These are phyloP conservation scores for Chlorella sp. DNA, from an alignment of 139 green algal species.

Conservation along the genomic window DNA sequence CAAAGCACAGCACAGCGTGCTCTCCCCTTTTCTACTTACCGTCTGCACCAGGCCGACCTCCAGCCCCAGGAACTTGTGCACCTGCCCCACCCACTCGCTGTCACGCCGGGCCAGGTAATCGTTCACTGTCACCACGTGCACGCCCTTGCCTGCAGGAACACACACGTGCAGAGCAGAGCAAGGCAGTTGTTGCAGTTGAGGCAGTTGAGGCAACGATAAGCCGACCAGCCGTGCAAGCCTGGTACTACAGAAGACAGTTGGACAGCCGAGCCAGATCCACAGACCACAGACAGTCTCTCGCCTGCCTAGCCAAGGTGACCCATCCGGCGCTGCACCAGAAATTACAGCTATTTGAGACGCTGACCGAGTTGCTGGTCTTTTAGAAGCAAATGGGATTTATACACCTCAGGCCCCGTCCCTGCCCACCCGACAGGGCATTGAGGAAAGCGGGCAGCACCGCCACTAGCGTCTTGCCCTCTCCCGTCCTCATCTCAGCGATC, in stretches of 20 bases:
- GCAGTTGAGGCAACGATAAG: no score
- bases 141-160: conserved; percentile 74
- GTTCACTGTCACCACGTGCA: conserved; percentile 99
- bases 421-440: conserved; percentile 84
- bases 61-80: conserved; percentile 96
- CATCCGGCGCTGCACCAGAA: no score
- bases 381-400: no score
- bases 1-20: conserved; percentile 24
- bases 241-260: not conserved
- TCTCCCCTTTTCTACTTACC: conserved; percentile 3
- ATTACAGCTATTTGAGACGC: no score
- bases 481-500: conserved; percentile 98
- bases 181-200: not conserved
- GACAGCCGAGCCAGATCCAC: no score
- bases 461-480: conserved; percentile 98
- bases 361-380: no score
- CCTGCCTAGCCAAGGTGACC: no score
- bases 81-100: conserved; percentile 96
- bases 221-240: not conserved
- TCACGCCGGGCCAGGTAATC: conserved; percentile 97
- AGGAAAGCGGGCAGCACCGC: conserved; percentile 97
- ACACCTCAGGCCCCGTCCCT: not conserved
- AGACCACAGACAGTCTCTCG: no score
- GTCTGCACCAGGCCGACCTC: conserved; percentile 87
- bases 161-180: not conserved